Percentiles rank a stretch among this genome's conserved stretches.
Evolutionary conservation across 2,329 filamentous ascomycete species (phyloP).

Genomic region (Atkinsonella hypoxylon): DNA sequence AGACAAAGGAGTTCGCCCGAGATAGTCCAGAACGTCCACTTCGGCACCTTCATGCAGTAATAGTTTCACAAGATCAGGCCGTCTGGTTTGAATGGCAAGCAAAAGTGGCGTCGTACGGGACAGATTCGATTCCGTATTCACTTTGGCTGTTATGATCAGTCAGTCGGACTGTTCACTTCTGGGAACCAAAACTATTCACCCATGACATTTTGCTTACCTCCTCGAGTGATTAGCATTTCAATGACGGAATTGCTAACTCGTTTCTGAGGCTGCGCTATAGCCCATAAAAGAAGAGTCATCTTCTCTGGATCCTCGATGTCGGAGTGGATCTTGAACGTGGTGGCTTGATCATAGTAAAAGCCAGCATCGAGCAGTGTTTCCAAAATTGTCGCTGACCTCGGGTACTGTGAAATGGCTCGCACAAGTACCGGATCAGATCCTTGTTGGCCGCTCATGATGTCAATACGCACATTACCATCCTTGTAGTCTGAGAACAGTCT

Average conservation of each 20-base stretch:
- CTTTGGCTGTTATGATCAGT: constrained; percentile 31
- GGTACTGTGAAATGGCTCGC: constrained; percentile 41
- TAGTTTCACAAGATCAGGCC: constrained; percentile 44
- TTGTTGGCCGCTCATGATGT: constrained; percentile 33
- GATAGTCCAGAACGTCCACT: constrained; percentile 43
- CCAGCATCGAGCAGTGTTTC: constrained; percentile 42
- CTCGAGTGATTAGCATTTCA: constrained; percentile 39
- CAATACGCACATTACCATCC: constrained; percentile 34
- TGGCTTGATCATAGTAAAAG: constrained; percentile 46
- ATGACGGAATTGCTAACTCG: constrained; percentile 47
- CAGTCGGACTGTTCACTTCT: no score
- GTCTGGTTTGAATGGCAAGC: constrained; percentile 42
- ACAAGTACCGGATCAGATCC: constrained; percentile 37
- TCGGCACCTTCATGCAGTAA: constrained; percentile 48
- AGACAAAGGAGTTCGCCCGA: constrained; percentile 46
- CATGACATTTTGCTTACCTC: constrained; percentile 17
- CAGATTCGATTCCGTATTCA: constrained; percentile 39
- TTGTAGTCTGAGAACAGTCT: constrained; percentile 38
- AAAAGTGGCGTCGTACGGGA: constrained; percentile 47
- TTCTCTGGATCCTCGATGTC: constrained; percentile 39
- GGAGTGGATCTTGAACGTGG: constrained; percentile 29
- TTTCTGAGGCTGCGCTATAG: constrained; percentile 50
- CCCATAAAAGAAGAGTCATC: constrained; percentile 48
- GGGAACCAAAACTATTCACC: no score
- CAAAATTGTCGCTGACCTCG: constrained; percentile 40